Evolutionary conservation across 2,329 filamentous ascomycete genomes (phyloP).

Genomic region (Aspergillus jensenii): DNA sequence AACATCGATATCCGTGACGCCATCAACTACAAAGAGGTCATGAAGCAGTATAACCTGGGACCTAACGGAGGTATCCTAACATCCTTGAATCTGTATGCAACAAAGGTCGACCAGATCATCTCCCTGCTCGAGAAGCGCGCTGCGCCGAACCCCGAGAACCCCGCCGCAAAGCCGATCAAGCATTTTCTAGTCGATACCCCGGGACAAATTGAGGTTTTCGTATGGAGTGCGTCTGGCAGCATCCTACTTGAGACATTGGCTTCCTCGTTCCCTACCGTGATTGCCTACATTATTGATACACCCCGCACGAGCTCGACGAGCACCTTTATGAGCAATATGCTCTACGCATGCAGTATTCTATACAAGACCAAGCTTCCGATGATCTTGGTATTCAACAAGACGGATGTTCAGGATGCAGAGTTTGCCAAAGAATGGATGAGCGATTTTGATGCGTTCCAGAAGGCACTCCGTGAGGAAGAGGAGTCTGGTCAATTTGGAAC

Average conservation of each 20-base stretch:
- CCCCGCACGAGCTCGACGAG: constrained; percentile 88
- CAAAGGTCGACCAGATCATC: constrained; percentile 96
- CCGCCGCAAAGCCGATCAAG: constrained; percentile 60
- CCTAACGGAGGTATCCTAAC: constrained; percentile 97
- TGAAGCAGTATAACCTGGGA: constrained; percentile 98
- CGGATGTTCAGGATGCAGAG: constrained; percentile 84
- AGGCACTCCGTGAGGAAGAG: constrained; percentile 77
- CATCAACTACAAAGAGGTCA: constrained; percentile 99
- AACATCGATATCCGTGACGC: constrained; percentile 99
- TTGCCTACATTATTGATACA: constrained; percentile 97
- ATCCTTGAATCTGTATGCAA: constrained; percentile 92
- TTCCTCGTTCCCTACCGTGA: constrained; percentile 91
- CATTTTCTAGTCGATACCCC: constrained; percentile 94
- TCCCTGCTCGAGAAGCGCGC: constrained; percentile 86
- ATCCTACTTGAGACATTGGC: constrained; percentile 92
- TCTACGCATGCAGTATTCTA: constrained; percentile 96
- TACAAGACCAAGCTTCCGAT: constrained; percentile 99
- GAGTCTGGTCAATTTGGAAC: constrained; percentile 73
- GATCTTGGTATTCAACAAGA: constrained; percentile 99
- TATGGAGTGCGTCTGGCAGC: constrained; percentile 93
- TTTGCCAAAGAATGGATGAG: constrained; percentile 99
- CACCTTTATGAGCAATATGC: constrained; percentile 99
- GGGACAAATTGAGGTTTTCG: constrained; percentile 97
- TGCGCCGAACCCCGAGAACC: constrained; percentile 52
- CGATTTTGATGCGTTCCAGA: constrained; percentile 94